Base-by-base conservation (phyloP, 768 basidiomycete genomes). In the Lactarius trivialis region DNA sequence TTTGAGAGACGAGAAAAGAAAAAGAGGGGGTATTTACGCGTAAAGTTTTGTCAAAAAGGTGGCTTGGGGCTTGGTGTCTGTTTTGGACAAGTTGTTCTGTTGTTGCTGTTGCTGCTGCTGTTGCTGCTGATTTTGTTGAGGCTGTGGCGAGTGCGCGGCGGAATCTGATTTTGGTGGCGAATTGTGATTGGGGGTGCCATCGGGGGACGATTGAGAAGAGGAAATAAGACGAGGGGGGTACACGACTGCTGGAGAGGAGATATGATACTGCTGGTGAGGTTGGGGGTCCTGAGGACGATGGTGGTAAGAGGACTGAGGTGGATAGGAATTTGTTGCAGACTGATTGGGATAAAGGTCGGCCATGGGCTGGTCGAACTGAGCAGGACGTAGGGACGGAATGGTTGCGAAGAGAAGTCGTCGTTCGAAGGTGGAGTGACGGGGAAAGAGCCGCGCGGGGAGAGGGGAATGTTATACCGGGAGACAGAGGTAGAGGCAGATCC, bases 21-120 rank as follows among this genome's bases (percentile, higher is more conserved):
- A 32, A 51, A 12, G 32, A 51, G 28, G 28, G 21, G 36, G 34
- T 30, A 86, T 89, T 70, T 71, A 93, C 93, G 89, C 88, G 83
- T 95, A 97, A 55, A 97, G 83, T 81, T 95, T 96, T 74, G 93
- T 97, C 71, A 97, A 81, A 73, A 97, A 97, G n/a, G 93, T 95
- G 5, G 67, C 67, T 9, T 67, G 67, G 26, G 67, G 67, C 52
- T 67, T 67, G 21, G 65, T 67, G 58, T 67, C 67, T 15, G 67
- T 54, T 60, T 67, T 67, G 43, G 65, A 43, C 43, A 61, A 26
- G 33, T 30, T 56, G 19, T 60, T 60, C 41, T 54, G 64, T 24
- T 45, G 63, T 1, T 39, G 50, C 11, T 63, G 56, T 14, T 49
- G 39, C 32, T 50, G 57, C 26, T 8, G 43, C 43, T 49, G 61